Base-by-base conservation (phyloP, 2,329 filamentous ascomycete genomes). In the Paraphoma sp. region DNA sequence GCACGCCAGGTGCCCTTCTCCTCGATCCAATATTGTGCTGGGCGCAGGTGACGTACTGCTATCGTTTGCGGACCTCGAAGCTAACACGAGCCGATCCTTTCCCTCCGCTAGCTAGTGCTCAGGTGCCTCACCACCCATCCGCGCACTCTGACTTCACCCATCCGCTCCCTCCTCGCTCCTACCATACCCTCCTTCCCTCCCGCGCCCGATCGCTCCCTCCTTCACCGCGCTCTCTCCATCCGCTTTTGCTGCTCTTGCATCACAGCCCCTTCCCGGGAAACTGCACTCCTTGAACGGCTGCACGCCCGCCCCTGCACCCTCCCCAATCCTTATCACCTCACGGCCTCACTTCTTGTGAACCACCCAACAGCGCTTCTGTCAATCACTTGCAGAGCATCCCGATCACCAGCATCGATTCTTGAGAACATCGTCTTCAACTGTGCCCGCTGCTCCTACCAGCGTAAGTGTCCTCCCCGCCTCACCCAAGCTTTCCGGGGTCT, bases 271-370 rank as follows among this genome's bases (percentile, higher is more conserved):
- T 49, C 65, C 63, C 69, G 71, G 74, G 74, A 76, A 76, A 64
- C 70, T 68, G 71, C 67, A 61, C 74, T 75, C 72, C 72, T 75
- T 76, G 70, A 72, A 67, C 65, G 67, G 67, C 62, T 60, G 66
- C 51, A 63, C 64, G 64, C 64, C 67, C 64, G 64, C 66, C 66
- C 70, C 71, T 69, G 66, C 69, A 68, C 45, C 67, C 61, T 63
- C 66, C 62, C 64, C 72, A 59, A 70, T 73, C 73, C 71, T 73
- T 75, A 73, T 73, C 72, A 74, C 66, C 60, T 46, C 56, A 57
- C 53, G 42, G 44, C 38, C 56, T 52, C 57, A 40, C 67, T 54
- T 59, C 53, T 53, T 17, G 56, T 54, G 64, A 59, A 57, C 56
- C 54, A 29, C 45, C 48, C 23, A 38, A 52, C 44, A 45, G 51